These are phyloP conservation scores for Pyrenophora graminea DNA, from an alignment of 2,329 filamentous ascomycete genomes.

Conservation along the genomic window DNA sequence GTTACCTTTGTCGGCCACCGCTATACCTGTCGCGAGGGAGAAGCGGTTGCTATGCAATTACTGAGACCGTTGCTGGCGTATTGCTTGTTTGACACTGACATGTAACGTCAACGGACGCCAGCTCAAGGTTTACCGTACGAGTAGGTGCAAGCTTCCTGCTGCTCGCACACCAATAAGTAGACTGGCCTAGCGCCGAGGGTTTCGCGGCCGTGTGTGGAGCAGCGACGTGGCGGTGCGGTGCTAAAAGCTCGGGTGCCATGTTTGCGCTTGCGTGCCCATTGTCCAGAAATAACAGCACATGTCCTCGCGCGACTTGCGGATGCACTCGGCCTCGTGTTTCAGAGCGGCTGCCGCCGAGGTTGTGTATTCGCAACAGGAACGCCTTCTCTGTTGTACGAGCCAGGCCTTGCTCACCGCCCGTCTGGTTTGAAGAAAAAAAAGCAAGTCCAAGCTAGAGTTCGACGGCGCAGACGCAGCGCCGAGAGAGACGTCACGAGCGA, in stretches of 20 bases:
- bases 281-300: slow-evolving; percentile 2
- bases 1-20: neutral
- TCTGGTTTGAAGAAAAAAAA: neutral
- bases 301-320: neutral
- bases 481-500: slow-evolving; percentile 7
- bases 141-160: slow-evolving; percentile 5
- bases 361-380: neutral
- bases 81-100: slow-evolving; percentile 8
- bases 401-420: slow-evolving; percentile 3
- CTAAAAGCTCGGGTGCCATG: slow-evolving; percentile 1
- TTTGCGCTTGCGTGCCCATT: slow-evolving; percentile 2
- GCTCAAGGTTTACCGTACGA: slow-evolving; percentile 1
- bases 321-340: neutral
- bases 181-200: neutral
- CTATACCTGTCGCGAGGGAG: neutral
- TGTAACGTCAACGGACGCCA: slow-evolving; percentile 8
- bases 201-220: slow-evolving; percentile 3
- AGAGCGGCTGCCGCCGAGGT: neutral
- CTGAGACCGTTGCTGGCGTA: slow-evolving; percentile 2
- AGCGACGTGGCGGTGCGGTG: slow-evolving; percentile 10
- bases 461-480: slow-evolving; percentile 9
- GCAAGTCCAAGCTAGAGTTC: slow-evolving; percentile 3
- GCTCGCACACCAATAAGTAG: slow-evolving; percentile 1
- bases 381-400: neutral
- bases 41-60: slow-evolving; percentile 6